These are phyloP conservation scores for Fomes fomentarius DNA, from an alignment of 1,284 basidiomycete genomes.

Conservation along the genomic window DNA sequence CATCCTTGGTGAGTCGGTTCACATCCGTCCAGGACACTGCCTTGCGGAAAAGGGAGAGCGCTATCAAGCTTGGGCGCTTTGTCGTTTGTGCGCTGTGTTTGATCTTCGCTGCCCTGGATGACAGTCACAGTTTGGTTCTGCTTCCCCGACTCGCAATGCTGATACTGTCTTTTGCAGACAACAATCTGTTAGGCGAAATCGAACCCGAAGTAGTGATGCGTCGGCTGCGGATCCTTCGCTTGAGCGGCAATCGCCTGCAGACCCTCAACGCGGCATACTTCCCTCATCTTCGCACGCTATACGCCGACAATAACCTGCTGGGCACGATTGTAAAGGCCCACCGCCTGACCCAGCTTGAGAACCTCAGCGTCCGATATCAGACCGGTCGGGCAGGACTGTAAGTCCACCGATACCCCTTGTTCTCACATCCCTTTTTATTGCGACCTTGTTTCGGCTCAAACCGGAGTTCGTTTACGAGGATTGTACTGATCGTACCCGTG, in stretches of 20 bases:
- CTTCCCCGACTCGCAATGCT: slow-evolving; percentile 9
- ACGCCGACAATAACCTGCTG: slow-evolving; percentile 88
- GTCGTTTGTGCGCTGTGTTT: slow-evolving; percentile 6
- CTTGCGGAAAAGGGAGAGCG: too few species aligned
- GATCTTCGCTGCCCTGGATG: slow-evolving; percentile 18
- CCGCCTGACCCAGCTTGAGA: slow-evolving; percentile 77
- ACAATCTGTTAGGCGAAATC: slow-evolving; percentile 65
- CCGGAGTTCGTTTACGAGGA: background rate
- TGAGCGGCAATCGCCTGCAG: slow-evolving; percentile 82
- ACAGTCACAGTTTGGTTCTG: slow-evolving; percentile 10
- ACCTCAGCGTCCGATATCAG: slow-evolving; percentile 92
- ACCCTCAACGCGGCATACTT: slow-evolving; percentile 71
- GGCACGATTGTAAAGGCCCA: slow-evolving; percentile 54
- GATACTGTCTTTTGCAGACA: slow-evolving; percentile 53
- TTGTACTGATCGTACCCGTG: background rate
- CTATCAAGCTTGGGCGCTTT: background rate
- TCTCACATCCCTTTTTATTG: slow-evolving; percentile 2
- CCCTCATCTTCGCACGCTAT: slow-evolving; percentile 85
- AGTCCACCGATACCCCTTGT: slow-evolving; percentile 39
- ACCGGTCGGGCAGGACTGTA: slow-evolving; percentile 66
- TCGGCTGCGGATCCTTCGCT: slow-evolving; percentile 81
- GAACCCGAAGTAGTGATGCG: slow-evolving; percentile 58
- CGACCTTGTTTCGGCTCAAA: background rate
- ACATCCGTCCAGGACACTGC: background rate
- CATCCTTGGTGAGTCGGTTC: slow-evolving; percentile 71